phyloP scores from a whole-genome alignment of 352 stramenopile genomes.

The Elongisporangium prolatum region DNA sequence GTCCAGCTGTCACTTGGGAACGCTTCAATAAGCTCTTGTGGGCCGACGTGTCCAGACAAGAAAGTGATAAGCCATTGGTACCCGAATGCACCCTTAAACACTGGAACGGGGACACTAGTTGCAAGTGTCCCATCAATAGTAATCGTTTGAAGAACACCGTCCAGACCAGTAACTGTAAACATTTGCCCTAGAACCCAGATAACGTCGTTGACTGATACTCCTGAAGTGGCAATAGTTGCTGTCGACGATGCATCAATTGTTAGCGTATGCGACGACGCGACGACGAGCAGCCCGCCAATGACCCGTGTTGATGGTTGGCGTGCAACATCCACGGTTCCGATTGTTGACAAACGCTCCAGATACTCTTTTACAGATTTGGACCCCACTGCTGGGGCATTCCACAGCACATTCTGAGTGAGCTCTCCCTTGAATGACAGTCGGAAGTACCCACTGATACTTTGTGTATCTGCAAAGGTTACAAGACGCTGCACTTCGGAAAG shows the following conservation, averaged over 20 bases:
- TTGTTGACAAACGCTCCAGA: conserved; percentile 55
- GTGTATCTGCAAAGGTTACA: conserved; percentile 47
- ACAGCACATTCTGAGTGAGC: conserved; percentile 59
- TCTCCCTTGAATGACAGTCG: conserved; percentile 58
- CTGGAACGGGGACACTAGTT: conserved; percentile 35
- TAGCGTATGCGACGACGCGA: conserved; percentile 10
- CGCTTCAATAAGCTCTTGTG: conserved; percentile 86
- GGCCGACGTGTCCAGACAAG: conserved; percentile 60
- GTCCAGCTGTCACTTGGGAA: conserved; percentile 89
- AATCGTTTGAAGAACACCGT: conserved; percentile 5
- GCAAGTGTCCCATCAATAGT: conserved; percentile 12
- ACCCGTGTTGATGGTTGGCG: conserved; percentile 37
- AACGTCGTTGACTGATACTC: conserved; percentile 14
- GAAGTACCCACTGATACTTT: conserved; percentile 60
- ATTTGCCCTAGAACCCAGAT: conserved; percentile 59
- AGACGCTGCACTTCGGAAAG: conserved; percentile 64
- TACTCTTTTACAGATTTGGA: conserved; percentile 64
- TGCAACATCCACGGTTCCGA: conserved; percentile 62
- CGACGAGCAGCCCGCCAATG: conserved; percentile 25
- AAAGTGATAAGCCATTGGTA: conserved; percentile 82
- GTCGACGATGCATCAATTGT: conserved; percentile 19
- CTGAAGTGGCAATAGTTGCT: conserved; percentile 1
- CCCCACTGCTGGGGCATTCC: conserved; percentile 51
- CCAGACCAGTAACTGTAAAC: conserved; percentile 18
- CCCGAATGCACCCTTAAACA: conserved; percentile 64